Evolutionary conservation across 2,329 filamentous ascomycete genomes (phyloP).

Genomic region (Sclerotinia nivalis): DNA sequence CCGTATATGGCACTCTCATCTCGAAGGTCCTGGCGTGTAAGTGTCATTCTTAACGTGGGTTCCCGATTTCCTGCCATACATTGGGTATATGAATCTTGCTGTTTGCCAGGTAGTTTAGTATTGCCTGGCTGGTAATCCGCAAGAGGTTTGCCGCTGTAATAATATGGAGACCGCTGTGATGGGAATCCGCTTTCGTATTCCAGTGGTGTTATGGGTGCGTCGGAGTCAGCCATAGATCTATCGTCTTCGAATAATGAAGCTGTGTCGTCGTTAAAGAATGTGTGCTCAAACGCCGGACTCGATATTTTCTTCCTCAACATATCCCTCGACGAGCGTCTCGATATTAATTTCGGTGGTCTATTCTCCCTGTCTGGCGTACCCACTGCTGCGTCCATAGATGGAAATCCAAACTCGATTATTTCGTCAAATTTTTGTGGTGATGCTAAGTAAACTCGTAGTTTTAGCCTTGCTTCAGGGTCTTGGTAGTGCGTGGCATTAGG

Average conservation of each 20-base stretch:
- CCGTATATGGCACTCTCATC: slow-evolving; percentile 72
- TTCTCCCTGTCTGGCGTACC: slow-evolving; percentile 42
- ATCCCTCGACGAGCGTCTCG: slow-evolving; percentile 30
- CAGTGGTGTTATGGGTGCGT: slow-evolving; percentile 48
- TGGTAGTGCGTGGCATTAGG: slow-evolving; percentile 79
- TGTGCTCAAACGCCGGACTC: slow-evolving; percentile 53
- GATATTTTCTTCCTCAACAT: slow-evolving; percentile 37
- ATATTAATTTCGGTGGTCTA: slow-evolving; percentile 30
- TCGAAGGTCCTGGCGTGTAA: slow-evolving; percentile 85
- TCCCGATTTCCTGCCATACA: slow-evolving; percentile 66
- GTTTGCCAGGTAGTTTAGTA: slow-evolving; percentile 36
- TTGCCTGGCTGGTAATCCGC: slow-evolving; percentile 43
- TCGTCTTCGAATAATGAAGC: slow-evolving; percentile 58
- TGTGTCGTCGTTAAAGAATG: slow-evolving; percentile 59
- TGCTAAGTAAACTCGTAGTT: slow-evolving; percentile 80
- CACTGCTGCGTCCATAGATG: slow-evolving; percentile 54
- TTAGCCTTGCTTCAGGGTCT: slow-evolving; percentile 83
- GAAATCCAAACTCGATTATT: slow-evolving; percentile 90
- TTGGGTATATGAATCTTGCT: slow-evolving; percentile 48
- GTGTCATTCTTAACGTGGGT: slow-evolving; percentile 95
- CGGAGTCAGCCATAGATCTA: slow-evolving; percentile 56
- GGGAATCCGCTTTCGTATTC: slow-evolving; percentile 36
- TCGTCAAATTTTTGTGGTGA: slow-evolving; percentile 96
- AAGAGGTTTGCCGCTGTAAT: slow-evolving; percentile 40
- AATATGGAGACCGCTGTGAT: slow-evolving; percentile 32